Percentiles rank a stretch among this genome's conserved stretches.
Evolutionary conservation across 2,329 filamentous ascomycete genomes (phyloP).

Genomic region (Gnomoniopsis smithogilvyi): DNA sequence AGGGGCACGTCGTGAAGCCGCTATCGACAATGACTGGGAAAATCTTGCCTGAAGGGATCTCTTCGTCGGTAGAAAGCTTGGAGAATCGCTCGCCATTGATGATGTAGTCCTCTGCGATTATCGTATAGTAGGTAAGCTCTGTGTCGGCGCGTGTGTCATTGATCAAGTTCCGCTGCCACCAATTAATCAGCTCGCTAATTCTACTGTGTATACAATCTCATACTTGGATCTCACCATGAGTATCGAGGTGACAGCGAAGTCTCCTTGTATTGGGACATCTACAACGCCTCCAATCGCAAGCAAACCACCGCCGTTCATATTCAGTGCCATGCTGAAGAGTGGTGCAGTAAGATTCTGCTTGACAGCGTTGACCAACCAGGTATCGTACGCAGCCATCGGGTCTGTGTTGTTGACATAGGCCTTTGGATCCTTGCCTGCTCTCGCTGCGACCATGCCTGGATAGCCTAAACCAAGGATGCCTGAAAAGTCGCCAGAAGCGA

Average conservation of each 20-base stretch:
- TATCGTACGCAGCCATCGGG: neutral
- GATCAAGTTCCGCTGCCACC: slow-evolving; percentile 2
- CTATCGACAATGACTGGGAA: slow-evolving; percentile 15
- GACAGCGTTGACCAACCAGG: slow-evolving; percentile 13
- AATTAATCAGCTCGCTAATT: neutral
- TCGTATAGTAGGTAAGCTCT: slow-evolving; percentile 14
- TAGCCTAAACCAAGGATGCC: slow-evolving; percentile 13
- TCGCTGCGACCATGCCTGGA: slow-evolving; percentile 11
- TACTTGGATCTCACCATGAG: neutral
- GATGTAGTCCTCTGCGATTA: slow-evolving; percentile 13
- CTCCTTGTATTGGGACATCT: slow-evolving; percentile 5
- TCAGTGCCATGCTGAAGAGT: slow-evolving; percentile 14
- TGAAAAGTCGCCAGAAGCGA: slow-evolving; percentile 6
- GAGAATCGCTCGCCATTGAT: slow-evolving; percentile 5
- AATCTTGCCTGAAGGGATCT: neutral
- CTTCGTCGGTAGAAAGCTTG: neutral
- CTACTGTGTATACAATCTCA: no score
- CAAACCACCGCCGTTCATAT: slow-evolving; percentile 9
- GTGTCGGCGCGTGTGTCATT: neutral
- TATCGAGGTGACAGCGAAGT: slow-evolving; percentile 6
- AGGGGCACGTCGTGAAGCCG: slow-evolving; percentile 7
- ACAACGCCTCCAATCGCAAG: slow-evolving; percentile 9
- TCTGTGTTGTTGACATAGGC: neutral
- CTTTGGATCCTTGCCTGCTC: neutral
- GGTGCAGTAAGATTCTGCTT: slow-evolving; percentile 6